Evolutionary conservation across 306 rosid species (phyloP).

Genomic region (Dalbergia oliveri): DNA sequence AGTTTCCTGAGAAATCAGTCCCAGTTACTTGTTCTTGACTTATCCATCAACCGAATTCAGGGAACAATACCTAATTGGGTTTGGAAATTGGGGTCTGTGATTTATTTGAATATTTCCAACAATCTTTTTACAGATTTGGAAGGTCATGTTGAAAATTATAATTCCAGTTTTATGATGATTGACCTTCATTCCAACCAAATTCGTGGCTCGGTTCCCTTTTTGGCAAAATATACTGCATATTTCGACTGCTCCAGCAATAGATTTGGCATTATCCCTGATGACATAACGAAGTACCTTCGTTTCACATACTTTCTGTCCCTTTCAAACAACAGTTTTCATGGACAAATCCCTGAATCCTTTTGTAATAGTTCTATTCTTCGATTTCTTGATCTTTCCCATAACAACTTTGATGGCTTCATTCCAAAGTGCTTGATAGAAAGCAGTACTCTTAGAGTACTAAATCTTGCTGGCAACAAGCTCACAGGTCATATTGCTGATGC

Average conservation of each 20-base stretch:
- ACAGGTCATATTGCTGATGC: neutral
- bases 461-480: neutral
- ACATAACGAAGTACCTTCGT: neutral
- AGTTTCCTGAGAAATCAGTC: constrained; percentile 51
- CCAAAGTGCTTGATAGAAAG: neutral
- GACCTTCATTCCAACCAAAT: constrained; percentile 47
- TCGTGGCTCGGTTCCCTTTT: neutral
- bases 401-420: constrained; percentile 5
- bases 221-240: accelerated
- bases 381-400: constrained; percentile 44
- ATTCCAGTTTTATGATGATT: neutral
- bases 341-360: constrained; percentile 15
- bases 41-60: constrained; percentile 48
- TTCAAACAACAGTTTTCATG: neutral
- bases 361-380: constrained; percentile 1
- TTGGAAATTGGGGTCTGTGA: neutral
- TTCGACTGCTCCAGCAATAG: constrained; percentile 38
- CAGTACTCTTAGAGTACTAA: neutral
- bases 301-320: neutral
- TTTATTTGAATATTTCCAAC: neutral
- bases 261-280: constrained; percentile 20
- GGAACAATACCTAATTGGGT: neutral
- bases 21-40: constrained; percentile 3
- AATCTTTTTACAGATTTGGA: neutral
- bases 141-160: neutral